A percentile compares a stretch with the other conserved stretches of the same genome.
Evolutionary conservation across 83 land plant genomes (phyloP).

Genomic region (Thuja plicata): DNA sequence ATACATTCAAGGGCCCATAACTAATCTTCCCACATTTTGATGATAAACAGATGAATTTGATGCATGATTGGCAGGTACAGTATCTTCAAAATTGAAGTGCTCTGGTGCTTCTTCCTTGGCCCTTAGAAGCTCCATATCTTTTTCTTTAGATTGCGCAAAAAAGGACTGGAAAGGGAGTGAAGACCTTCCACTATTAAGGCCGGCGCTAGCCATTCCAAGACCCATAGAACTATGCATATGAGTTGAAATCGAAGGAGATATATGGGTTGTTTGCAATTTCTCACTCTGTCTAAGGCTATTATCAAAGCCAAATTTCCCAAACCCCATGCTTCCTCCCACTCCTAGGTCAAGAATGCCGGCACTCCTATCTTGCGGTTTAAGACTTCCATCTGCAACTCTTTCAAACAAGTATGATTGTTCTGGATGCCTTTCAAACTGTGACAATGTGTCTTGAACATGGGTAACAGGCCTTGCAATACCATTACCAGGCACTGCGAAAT

Average conservation of each 20-base stretch:
- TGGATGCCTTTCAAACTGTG: conserved; percentile 8
- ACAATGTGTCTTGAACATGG: not conserved
- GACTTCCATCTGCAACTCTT: conserved; percentile 3
- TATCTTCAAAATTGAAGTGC: not conserved
- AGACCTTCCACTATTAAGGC: conserved; percentile 1
- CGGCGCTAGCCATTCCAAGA: not conserved
- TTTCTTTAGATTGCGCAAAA: conserved; percentile 14
- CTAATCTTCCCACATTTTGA: conserved; percentile 3
- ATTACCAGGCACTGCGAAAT: not conserved
- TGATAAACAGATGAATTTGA: conserved; percentile 7
- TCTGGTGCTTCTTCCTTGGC: conserved; percentile 3
- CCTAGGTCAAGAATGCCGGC: not conserved
- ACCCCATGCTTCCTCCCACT: conserved; percentile 3
- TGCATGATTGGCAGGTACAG: not conserved
- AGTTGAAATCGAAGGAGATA: not conserved
- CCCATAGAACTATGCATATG: not conserved
- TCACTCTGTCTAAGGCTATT: not conserved
- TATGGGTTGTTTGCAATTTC: not conserved
- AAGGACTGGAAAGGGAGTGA: not conserved
- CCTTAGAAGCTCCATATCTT: not conserved
- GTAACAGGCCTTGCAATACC: not conserved
- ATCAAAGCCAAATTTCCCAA: conserved; percentile 6
- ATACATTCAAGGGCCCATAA: conserved; percentile 8
- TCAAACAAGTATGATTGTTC: not conserved
- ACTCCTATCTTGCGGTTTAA: conserved; percentile 2